phyloP scores from a whole-genome alignment of 768 basidiomycete genomes.

The Tylopilus sp. region DNA sequence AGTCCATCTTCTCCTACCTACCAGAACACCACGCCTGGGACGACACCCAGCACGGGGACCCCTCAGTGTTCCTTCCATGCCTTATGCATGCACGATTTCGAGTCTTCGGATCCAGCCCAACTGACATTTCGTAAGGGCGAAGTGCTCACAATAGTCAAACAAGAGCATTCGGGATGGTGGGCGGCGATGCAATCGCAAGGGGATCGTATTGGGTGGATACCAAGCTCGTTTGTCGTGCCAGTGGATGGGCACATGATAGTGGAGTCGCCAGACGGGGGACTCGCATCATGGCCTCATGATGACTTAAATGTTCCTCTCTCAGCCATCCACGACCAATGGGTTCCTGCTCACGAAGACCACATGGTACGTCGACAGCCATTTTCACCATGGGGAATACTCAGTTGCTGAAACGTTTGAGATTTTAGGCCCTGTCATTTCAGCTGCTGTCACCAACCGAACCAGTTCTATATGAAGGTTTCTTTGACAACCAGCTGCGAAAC shows the following conservation, averaged over 20 bases:
- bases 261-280: conserved; percentile 47
- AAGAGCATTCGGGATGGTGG: conserved; percentile 79
- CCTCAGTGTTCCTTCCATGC: conserved; percentile 37
- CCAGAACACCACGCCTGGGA: conserved; percentile 11
- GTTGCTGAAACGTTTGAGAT: conserved; percentile 8
- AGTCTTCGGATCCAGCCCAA: conserved; percentile 56
- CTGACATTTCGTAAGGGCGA: conserved; percentile 65
- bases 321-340: conserved; percentile 17
- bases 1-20: conserved; percentile 15
- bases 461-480: conserved; percentile 6
- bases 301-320: conserved; percentile 8
- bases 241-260: conserved; percentile 34
- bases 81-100: conserved; percentile 67
- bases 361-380: conserved; percentile 9
- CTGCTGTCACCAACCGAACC: conserved; percentile 19
- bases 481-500: background rate
- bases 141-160: conserved; percentile 62
- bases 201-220: conserved; percentile 69
- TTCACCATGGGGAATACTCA: background rate
- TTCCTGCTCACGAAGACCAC: conserved; percentile 17
- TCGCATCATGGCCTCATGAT: conserved; percentile 28
- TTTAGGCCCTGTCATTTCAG: conserved; percentile 18
- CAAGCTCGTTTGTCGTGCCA: conserved; percentile 61
- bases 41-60: conserved; percentile 31
- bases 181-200: conserved; percentile 60